Evolutionary conservation across 2,329 filamentous ascomycete genomes (phyloP).

Genomic region (Cladosporium cucumerinum): DNA sequence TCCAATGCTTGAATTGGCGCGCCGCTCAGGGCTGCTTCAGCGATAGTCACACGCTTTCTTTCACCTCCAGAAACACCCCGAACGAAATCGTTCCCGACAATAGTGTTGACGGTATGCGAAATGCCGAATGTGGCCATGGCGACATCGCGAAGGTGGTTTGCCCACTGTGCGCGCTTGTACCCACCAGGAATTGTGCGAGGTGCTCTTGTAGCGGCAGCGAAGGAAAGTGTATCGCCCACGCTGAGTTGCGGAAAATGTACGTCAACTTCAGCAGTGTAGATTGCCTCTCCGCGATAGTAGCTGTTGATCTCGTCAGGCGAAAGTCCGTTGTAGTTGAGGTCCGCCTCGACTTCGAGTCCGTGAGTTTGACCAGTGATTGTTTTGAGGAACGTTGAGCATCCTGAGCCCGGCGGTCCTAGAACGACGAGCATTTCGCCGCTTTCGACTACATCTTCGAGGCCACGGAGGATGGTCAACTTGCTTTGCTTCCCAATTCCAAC

Average conservation of each 20-base stretch:
- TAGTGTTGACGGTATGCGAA: constrained; percentile 67
- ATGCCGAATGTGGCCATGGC: constrained; percentile 75
- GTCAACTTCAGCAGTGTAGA: constrained; percentile 82
- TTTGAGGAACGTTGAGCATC: constrained; percentile 82
- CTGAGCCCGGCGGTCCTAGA: constrained; percentile 64
- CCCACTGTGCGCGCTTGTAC: constrained; percentile 53
- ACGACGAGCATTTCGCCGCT: constrained; percentile 76
- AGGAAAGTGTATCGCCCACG: constrained; percentile 75
- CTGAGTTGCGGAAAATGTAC: constrained; percentile 74
- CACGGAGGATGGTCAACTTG: constrained; percentile 59
- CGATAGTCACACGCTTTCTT: constrained; percentile 76
- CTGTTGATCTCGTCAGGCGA: constrained; percentile 71
- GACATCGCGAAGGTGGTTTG: constrained; percentile 64
- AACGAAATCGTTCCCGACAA: constrained; percentile 71
- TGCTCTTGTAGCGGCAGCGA: constrained; percentile 68
- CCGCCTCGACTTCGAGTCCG: constrained; percentile 70
- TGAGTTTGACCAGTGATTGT: constrained; percentile 79
- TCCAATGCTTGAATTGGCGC: constrained; percentile 64
- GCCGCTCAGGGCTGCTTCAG: constrained; percentile 68
- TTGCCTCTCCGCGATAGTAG: constrained; percentile 76
- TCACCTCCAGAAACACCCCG: constrained; percentile 73
- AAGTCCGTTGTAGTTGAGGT: constrained; percentile 81
- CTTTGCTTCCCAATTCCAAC: constrained; percentile 31
- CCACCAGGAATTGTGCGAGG: constrained; percentile 60
- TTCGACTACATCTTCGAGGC: constrained; percentile 66